Evolutionary conservation across 371 early-diverging fungal species (phyloP), one percentile per base, ranked within the genome.

Genomic region (Mucor irregularis): DNA sequence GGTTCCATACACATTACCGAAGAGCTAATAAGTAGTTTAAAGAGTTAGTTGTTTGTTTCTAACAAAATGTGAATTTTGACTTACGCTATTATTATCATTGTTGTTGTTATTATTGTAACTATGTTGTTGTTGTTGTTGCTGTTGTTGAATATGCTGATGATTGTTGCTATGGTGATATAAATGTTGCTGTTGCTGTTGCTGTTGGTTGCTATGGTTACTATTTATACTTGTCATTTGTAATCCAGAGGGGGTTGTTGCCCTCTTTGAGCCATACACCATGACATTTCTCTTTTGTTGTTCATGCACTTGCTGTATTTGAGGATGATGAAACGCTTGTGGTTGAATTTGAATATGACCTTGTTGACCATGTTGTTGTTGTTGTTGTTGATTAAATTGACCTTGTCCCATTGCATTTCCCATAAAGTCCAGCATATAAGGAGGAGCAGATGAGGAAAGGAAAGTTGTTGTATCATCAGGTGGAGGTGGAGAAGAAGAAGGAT

Each of bases 221-320:
- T 29, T 35, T 11, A 53, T n/a, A 22, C 35, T 42, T 22, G 39
- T 47, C 43, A 44, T 42, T 37, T 34, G 33, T n/a, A 49, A 29
- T 24, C 31, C 31, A 30, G 49, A 29, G 28, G 56, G 52, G 14
- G 58, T 49, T 2, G 69, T 49, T n/a, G 71, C 71, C 47, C 64
- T 60, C 11, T 59, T 38, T 49, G 68, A 67, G 5, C 71, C 71
- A 51, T 68, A 58, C 7, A 71, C 28, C 71, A 71, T 71, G 1
- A 67, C 71, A 46, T 64, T 71, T 31, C 40, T 52, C 34, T 66
- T 53, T 9, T 52, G 42, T 35, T 47, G 38, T 22, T 59, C 43
- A 8, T 49, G 49, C 2, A 34, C 16, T 26, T 49, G 57, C 25
- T 43, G 42, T 4, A 42, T n/a, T 10, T 42, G 53, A 1, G 22